Base-by-base conservation (phyloP, 2,329 filamentous ascomycete species). In the Rasamsonia emersonii region DNA sequence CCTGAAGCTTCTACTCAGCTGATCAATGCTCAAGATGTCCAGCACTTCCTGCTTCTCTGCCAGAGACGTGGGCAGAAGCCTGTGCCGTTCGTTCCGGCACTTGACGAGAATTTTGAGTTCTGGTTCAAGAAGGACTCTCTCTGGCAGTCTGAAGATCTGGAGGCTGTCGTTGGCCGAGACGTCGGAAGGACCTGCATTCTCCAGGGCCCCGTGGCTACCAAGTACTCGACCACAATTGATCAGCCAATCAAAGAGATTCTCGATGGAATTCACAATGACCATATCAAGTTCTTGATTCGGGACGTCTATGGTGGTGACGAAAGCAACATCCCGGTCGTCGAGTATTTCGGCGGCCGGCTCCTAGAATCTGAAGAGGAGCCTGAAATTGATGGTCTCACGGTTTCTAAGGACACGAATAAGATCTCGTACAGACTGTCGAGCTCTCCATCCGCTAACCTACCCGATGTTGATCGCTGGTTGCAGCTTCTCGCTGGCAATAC, bases 61-160 rank as follows among this genome's bases (percentile, higher is more conserved):
- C 80, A 91, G 64, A 80, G 86, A 21, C 84, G 82, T 28, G 82
- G 81, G 24, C 91, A 98, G 69, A 98, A 98, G 73, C 91, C 91
- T 2, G 84, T 93, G 17, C 91, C 89, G 1, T 98, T 98, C 56
- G 88, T 98, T 18, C 91, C 91, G 4, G 72, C 82, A n/a, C 72
- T 98, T 14, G 91, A 98, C 50, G 86, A 93, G 42, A 94, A 89
- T 56, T 98, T 98, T 46, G 91, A 98, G 57, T 94, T 93, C 65
- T 98, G 86, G 70, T 98, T 98, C 80, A 98, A 98, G 78, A 98
- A 98, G 70, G 91, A 98, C 60, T 98, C 91, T 2, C 74, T 98
- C 5, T 98, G 91, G 91, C 91, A 98, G 64, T 96, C 91, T 1
- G 91, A 98, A 63, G 91, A 98, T 52, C 71, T 98, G 8, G 89